Evolutionary conservation across 306 rosid genomes (phyloP).

Genomic region (Cucurbita ficifolia): DNA sequence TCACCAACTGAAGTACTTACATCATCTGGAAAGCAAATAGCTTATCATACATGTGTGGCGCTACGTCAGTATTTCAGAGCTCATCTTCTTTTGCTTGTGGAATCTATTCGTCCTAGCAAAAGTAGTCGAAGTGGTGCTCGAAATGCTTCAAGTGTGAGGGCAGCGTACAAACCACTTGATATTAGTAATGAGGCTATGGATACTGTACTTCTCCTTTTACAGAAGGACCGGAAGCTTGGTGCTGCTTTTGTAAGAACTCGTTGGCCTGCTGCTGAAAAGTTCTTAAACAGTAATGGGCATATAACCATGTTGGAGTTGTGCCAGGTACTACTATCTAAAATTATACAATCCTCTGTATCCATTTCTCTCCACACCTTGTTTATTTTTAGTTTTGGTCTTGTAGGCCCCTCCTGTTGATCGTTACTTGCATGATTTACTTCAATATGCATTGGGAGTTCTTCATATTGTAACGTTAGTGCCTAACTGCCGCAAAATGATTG

Average conservation of each 20-base stretch:
- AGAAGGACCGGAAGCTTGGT: constrained; percentile 92
- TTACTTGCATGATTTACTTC: constrained; percentile 90
- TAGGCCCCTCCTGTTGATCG: constrained; percentile 98
- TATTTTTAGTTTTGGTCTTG: constrained; percentile 11
- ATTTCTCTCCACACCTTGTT: background rate
- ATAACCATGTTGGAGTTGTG: constrained; percentile 84
- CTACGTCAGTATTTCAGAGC: constrained; percentile 90
- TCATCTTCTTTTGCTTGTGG: constrained; percentile 76
- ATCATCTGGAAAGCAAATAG: constrained; percentile 91
- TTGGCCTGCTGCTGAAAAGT: constrained; percentile 77
- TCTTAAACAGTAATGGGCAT: constrained; percentile 70
- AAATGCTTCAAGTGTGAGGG: constrained; percentile 70
- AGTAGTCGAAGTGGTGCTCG: constrained; percentile 71
- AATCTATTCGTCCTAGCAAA: constrained; percentile 88
- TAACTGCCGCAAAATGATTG: constrained; percentile 84
- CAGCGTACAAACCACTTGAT: constrained; percentile 88
- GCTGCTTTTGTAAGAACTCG: constrained; percentile 84
- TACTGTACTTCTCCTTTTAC: constrained; percentile 68
- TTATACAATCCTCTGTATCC: background rate
- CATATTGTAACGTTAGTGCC: constrained; percentile 91
- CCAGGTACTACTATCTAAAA: constrained; percentile 44
- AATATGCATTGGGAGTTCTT: constrained; percentile 86
- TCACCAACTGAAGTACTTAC: constrained; percentile 79
- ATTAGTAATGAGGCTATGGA: constrained; percentile 87
- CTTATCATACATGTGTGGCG: constrained; percentile 88